Evolutionary conservation across 495 filamentous ascomycete genomes (phyloP).

Genomic region (Podospora sp.): DNA sequence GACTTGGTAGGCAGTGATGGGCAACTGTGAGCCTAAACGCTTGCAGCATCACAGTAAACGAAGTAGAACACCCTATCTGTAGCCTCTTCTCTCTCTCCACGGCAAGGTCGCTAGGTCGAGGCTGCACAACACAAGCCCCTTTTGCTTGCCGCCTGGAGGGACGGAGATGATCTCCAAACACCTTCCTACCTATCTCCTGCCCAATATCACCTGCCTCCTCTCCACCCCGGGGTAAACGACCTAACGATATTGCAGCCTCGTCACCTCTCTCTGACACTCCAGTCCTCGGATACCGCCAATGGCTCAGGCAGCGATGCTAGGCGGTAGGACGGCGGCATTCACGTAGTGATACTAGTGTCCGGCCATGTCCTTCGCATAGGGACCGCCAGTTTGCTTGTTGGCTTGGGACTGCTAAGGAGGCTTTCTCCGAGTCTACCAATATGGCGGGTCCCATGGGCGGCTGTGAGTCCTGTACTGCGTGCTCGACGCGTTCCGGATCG

Average conservation of each 20-base stretch:
- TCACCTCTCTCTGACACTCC: slow-evolving; percentile 16
- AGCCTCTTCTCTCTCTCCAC: neutral
- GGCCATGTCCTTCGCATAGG: neutral
- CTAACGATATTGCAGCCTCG: slow-evolving; percentile 22
- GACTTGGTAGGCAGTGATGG: slow-evolving; percentile 17
- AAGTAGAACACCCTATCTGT: neutral
- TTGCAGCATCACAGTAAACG: neutral
- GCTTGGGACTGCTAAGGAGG: neutral
- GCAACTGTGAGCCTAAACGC: neutral
- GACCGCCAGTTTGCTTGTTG: neutral
- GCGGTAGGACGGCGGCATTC: slow-evolving; percentile 5
- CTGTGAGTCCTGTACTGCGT: slow-evolving; percentile 17
- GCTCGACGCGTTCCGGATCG: slow-evolving; percentile 23
- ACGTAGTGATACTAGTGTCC: neutral
- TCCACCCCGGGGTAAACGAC: slow-evolving; percentile 21
- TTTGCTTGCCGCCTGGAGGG: neutral
- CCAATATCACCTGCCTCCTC: neutral
- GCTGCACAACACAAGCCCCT: neutral
- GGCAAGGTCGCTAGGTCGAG: neutral
- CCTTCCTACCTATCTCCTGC: neutral
- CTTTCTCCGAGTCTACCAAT: slow-evolving; percentile 14
- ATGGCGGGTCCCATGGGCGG: slow-evolving; percentile 8
- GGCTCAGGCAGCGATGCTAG: slow-evolving; percentile 10
- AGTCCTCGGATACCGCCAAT: slow-evolving; percentile 15
- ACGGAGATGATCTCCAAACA: neutral